These are phyloP conservation scores for Pseudognaphalium luteoalbum DNA, from an alignment of 129 eudicot genomes.

Conservation along the genomic window DNA sequence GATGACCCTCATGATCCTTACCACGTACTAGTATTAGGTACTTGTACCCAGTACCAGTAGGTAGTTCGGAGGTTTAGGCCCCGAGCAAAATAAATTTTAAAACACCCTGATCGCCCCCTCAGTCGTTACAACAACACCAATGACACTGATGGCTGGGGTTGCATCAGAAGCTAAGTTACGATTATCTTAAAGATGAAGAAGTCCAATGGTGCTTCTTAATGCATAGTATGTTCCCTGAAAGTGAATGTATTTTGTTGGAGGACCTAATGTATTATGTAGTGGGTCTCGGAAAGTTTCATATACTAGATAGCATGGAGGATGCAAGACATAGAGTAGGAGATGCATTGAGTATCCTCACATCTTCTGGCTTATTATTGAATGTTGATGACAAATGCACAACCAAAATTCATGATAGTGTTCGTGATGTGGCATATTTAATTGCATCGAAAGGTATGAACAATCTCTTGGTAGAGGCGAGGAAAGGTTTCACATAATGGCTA, in stretches of 20 bases:
- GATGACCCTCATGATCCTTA: too few relatives aligned
- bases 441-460: neutral
- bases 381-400: neutral
- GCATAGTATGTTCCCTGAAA: constrained; percentile 19
- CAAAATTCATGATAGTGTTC: constrained; percentile 28
- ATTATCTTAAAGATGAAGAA: neutral
- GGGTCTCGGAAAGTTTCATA: neutral
- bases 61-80: too few relatives aligned
- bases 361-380: constrained; percentile 4
- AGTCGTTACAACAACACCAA: too few relatives aligned
- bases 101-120: too few relatives aligned
- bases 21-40: too few relatives aligned
- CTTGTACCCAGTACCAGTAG: too few relatives aligned
- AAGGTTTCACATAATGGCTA: constrained; percentile 16
- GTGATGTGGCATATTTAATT: constrained; percentile 16
- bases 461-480: neutral
- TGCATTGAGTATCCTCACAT: constrained; percentile 14
- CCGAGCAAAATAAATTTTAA: too few relatives aligned
- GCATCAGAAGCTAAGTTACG: neutral
- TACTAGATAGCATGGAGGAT: neutral
- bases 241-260: neutral
- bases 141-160: too few relatives aligned
- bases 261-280: constrained; percentile 7
- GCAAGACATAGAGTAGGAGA: constrained; percentile 9
- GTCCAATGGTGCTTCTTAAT: constrained; percentile 16